Base-by-base conservation (phyloP, 805 yeast species). In the Komagataella mondaviorum region DNA sequence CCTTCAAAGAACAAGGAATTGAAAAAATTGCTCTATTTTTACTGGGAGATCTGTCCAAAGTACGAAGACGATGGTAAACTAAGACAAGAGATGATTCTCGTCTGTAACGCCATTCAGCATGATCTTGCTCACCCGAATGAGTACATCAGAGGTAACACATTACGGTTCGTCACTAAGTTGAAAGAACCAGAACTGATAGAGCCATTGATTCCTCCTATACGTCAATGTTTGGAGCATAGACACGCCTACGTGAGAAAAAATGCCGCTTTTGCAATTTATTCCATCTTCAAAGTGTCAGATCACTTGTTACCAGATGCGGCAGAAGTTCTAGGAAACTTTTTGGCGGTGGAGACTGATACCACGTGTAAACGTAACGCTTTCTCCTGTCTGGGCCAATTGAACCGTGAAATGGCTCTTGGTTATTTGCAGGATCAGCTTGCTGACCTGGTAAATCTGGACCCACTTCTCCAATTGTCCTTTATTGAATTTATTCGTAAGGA, bases 61-160 rank as follows among this genome's bases (percentile, higher is more conserved):
- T 73, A 85, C 57, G 95, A 88, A 59, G 73, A 76, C 44, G 85
- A 85, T 51, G 98, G 98, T 3, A 88, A 88, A 66, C 78, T 95
- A 75, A 88, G 88, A 70, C 98, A 91, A 67, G 99, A 93, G 71
- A 93, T 93, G 98, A 91, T 95, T 68, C 79, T 93, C 56, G 98
- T 91, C 49, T 93, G 98, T 72, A 95, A 95, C 67, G 96, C 98
- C 51, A 88, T 93, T 62, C 95, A 93, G 68, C 90, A 89, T 67
- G 99, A 93, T 66, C 77, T 93, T 60, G 97, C 90, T 70, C 99
- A 95, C 70, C 96, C 99, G 50, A 93, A 93, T 72, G 99, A 93
- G 69, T 93, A 84, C 65, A 85, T 93, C 57, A 81, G 98, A 62
- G 99, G 99, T 59, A 88, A 88, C 61, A 91, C 98, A 7, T 75